Conservation (phyloP, 2,329 filamentous ascomycete genomes). For the Colletotrichum echinochloae region DNA sequence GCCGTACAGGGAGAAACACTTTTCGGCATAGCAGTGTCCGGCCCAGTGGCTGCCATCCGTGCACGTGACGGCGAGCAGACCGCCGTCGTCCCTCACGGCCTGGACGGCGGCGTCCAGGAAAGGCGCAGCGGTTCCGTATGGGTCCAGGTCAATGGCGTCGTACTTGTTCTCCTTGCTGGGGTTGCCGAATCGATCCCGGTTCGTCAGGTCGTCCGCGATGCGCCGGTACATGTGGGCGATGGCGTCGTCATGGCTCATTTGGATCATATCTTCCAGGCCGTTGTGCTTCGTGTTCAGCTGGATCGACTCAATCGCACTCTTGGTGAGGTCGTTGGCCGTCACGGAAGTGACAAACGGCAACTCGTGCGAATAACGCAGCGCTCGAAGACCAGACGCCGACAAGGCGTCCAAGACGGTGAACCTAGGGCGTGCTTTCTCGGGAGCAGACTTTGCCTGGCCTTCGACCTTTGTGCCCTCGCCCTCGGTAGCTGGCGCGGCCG, state of each 20-base stretch:
- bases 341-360: constrained; percentile 85
- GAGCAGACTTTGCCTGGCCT: constrained; percentile 10
- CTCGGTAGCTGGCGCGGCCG: constrained; percentile 33
- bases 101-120: constrained; percentile 94
- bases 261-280: constrained; percentile 76
- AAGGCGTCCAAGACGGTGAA: constrained; percentile 95
- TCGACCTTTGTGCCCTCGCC: constrained; percentile 30
- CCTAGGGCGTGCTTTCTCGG: constrained; percentile 42
- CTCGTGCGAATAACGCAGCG: constrained; percentile 91
- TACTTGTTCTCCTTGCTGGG: constrained; percentile 68
- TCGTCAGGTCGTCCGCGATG: constrained; percentile 65
- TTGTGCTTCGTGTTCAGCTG: constrained; percentile 89
- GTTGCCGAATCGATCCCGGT: constrained; percentile 54
- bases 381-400: constrained; percentile 91
- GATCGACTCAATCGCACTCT: constrained; percentile 82
- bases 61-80: constrained; percentile 93
- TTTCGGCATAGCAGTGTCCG: constrained; percentile 93
- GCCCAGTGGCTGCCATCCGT: constrained; percentile 97
- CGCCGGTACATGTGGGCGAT: constrained; percentile 90
- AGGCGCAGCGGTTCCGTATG: constrained; percentile 91
- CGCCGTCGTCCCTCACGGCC: constrained; percentile 84
- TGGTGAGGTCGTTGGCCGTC: constrained; percentile 90
- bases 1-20: constrained; percentile 93
- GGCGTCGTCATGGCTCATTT: constrained; percentile 83
- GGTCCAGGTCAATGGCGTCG: constrained; percentile 96